Percentiles rank a stretch among this genome's conserved stretches.
phyloP scores from a whole-genome alignment of 495 filamentous ascomycete species.

The Penicillium argentinense region DNA sequence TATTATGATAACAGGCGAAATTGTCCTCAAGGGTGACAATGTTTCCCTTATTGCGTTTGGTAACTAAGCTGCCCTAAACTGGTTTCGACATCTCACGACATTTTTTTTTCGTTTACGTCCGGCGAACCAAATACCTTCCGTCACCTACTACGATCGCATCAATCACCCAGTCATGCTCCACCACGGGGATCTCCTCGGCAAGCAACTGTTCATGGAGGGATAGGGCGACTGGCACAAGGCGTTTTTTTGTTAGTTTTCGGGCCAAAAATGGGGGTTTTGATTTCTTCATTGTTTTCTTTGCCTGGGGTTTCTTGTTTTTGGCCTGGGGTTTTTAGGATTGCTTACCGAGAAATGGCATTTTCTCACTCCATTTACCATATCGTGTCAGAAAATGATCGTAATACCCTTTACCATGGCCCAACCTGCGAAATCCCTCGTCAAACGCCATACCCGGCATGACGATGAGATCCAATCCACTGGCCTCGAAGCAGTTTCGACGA shows the following conservation, averaged over 20 bases:
- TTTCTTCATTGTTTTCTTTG: slow-evolving; percentile 12
- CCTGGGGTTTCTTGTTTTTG: not conserved
- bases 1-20: slow-evolving; percentile 69
- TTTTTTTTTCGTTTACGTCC: slow-evolving; percentile 26
- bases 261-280: slow-evolving; percentile 10
- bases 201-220: slow-evolving; percentile 87
- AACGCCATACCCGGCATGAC: slow-evolving; percentile 95
- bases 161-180: slow-evolving; percentile 62
- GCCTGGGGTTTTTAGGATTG: slow-evolving; percentile 11
- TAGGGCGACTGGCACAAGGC: slow-evolving; percentile 65
- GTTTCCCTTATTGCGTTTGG: slow-evolving; percentile 79
- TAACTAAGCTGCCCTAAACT: too few species aligned
- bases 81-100: too few species aligned
- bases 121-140: slow-evolving; percentile 38
- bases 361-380: slow-evolving; percentile 53
- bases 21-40: slow-evolving; percentile 95
- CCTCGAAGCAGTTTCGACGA: slow-evolving; percentile 69
- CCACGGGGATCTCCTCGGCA: slow-evolving; percentile 63
- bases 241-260: slow-evolving; percentile 16
- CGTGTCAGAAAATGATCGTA: slow-evolving; percentile 89
- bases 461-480: slow-evolving; percentile 71
- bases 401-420: slow-evolving; percentile 95
- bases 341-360: slow-evolving; percentile 68
- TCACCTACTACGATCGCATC: slow-evolving; percentile 68
- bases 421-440: slow-evolving; percentile 68